Evolutionary conservation across 768 basidiomycete genomes (phyloP).

Genomic region (Galerina marginata): DNA sequence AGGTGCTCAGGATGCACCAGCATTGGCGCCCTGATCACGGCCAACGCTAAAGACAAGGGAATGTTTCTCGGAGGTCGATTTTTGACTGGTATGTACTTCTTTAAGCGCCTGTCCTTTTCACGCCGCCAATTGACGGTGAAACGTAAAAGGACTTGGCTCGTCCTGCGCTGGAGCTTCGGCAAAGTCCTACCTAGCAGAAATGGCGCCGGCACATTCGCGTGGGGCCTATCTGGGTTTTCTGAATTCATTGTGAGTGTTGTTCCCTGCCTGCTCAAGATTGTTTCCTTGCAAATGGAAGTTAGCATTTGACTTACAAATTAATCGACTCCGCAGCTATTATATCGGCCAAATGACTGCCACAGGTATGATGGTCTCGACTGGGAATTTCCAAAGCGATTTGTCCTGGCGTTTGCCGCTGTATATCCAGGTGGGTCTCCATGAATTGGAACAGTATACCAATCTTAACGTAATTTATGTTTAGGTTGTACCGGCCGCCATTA

Average conservation of each 20-base stretch:
- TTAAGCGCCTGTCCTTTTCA: neutral
- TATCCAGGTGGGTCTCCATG: slow-evolving; percentile 41
- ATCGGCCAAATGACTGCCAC: slow-evolving; percentile 60
- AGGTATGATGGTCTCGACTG: slow-evolving; percentile 61
- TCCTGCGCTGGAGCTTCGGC: slow-evolving; percentile 52
- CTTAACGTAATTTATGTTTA: slow-evolving; percentile 14
- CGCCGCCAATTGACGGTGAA: neutral
- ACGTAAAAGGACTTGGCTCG: slow-evolving; percentile 42
- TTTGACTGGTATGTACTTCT: slow-evolving; percentile 46
- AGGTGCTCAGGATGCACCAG: slow-evolving; percentile 24
- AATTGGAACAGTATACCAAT: neutral
- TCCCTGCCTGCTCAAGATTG: neutral
- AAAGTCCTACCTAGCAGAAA: slow-evolving; percentile 57
- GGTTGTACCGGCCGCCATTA: slow-evolving; percentile 53
- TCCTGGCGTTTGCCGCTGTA: slow-evolving; percentile 59
- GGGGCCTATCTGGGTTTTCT: slow-evolving; percentile 57
- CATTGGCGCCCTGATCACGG: slow-evolving; percentile 53
- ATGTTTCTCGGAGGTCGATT: slow-evolving; percentile 56
- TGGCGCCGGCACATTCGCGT: slow-evolving; percentile 51
- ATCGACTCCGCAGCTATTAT: slow-evolving; percentile 43
- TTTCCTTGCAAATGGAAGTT: neutral
- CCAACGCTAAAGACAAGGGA: slow-evolving; percentile 47
- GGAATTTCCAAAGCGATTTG: slow-evolving; percentile 42
- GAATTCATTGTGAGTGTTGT: slow-evolving; percentile 50
- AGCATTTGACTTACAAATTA: neutral